Percentiles rank a stretch among this genome's conserved stretches.
Evolutionary conservation across 2,329 filamentous ascomycete species (phyloP).

Genomic region (Aspergillus phoenicis): DNA sequence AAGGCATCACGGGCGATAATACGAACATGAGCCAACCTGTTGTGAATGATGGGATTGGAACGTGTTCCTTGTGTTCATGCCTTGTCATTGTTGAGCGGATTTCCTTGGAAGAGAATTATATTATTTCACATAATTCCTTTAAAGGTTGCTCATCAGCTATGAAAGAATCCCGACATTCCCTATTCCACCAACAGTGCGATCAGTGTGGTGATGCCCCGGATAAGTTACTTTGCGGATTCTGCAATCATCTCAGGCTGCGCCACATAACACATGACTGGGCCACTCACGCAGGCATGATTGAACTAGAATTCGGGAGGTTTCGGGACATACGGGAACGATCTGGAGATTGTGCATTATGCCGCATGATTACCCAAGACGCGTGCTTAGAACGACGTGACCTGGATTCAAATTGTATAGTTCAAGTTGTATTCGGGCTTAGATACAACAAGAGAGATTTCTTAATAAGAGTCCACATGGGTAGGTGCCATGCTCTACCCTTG

Average conservation of each 20-base stretch:
- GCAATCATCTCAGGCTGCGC: background rate
- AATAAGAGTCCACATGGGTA: too few species aligned
- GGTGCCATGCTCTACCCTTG: too few species aligned
- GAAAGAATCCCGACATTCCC: background rate
- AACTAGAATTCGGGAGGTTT: background rate
- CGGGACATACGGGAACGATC: background rate
- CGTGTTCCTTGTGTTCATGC: background rate
- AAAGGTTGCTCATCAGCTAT: too few species aligned
- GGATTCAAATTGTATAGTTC: too few species aligned
- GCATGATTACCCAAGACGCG: background rate
- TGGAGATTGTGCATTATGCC: background rate
- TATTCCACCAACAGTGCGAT: background rate
- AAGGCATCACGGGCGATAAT: background rate
- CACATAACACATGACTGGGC: too few species aligned
- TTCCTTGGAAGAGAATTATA: too few species aligned
- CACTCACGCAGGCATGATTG: too few species aligned
- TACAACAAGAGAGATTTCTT: too few species aligned
- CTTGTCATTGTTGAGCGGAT: too few species aligned
- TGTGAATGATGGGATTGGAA: background rate
- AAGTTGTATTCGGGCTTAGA: too few species aligned
- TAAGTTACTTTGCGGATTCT: background rate
- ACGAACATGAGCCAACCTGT: background rate
- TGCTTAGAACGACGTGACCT: too few species aligned
- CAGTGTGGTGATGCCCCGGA: background rate
- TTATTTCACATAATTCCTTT: too few species aligned